Base-by-base conservation (phyloP, 2,329 filamentous ascomycete species). In the Paraphaeosphaeria sporulosa region DNA sequence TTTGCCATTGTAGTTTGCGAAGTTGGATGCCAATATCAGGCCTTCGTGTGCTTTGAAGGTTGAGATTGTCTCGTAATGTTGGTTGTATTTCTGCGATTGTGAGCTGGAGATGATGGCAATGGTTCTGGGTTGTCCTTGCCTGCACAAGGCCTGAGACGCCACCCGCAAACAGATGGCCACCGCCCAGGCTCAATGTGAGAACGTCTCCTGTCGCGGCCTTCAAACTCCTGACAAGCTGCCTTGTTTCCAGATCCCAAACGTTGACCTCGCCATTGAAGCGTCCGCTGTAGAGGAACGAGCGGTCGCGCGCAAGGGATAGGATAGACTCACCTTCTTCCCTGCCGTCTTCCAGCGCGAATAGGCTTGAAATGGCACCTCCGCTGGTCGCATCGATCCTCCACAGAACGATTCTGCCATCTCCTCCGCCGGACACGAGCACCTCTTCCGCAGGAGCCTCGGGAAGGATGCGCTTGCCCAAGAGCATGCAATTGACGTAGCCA, bases 401-500 rank as follows among this genome's bases (percentile, higher is more conserved):
- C n/a, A 98, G 78, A 78, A 97, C 96, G 74, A 99, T 94, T 0
- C 91, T 92, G 0, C 95, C 96, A 73, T 98, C 95, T 34, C 95
- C 96, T 38, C 93, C 94, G 9, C 94, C 95, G 0, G 94, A 96
- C 34, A 99, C 87, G 40, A 99, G 77, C 0, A 96, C 88, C 68
- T 98, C 94, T 58, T 85, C 82, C 27, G 90, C 88, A 1, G 92
- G 88, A 0, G 86, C 83, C 7, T 90, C 90, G n/a, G 84, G 82
- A 4, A 92, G 85, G 7, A 92, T 84, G 0, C 91, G 92, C 62
- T 87, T 88, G 0, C 92, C 89, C 60, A 99, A 84, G 5, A 96
- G 84, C 94, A 98, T 98, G 77, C 93, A 96, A 77, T 97, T 97
- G 0, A 99, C 89, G 75, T 97, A 98, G 47, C 96, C 95, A 76